Conservation (phyloP, 306 rosid species). For the Fagus crenata region DNA sequence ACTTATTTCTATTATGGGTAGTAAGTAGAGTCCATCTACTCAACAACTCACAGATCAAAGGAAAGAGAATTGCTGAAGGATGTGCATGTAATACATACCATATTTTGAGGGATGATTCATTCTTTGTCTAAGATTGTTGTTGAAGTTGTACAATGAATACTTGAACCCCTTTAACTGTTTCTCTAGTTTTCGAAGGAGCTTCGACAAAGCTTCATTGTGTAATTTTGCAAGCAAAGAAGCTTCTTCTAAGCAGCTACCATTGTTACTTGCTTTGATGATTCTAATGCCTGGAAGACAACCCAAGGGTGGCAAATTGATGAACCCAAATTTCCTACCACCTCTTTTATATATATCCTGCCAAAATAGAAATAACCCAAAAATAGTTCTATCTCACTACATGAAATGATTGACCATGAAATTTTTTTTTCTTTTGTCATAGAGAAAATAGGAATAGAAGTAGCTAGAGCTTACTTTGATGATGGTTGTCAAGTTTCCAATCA, state of each 20-base stretch:
- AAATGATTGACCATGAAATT: neutral
- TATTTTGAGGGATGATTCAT: conserved; percentile 57
- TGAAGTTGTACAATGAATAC: conserved; percentile 64
- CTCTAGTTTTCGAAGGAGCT: conserved; percentile 40
- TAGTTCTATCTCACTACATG: neutral
- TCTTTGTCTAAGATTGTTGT: conserved; percentile 40
- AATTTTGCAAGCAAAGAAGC: conserved; percentile 43
- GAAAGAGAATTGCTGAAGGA: neutral
- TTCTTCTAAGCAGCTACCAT: conserved; percentile 55
- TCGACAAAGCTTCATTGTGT: conserved; percentile 58
- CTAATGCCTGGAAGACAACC: conserved; percentile 79
- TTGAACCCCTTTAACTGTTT: conserved; percentile 58
- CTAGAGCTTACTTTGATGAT: conserved; percentile 52
- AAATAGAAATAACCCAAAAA: neutral
- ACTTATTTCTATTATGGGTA: too few relatives aligned
- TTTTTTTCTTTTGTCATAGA: neutral
- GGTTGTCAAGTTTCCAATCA: conserved; percentile 65
- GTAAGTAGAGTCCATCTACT: neutral
- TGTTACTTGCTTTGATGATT: conserved; percentile 35
- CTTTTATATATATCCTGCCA: conserved; percentile 58
- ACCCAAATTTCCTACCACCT: conserved; percentile 84
- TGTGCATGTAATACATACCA: conserved; percentile 39
- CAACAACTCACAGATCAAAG: neutral
- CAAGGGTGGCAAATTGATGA: conserved; percentile 54
- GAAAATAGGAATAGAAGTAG: neutral